Percentiles rank a stretch among this genome's conserved stretches.
Conservation (phyloP, 2,329 filamentous ascomycete genomes). For the Talaromyces sp. region DNA sequence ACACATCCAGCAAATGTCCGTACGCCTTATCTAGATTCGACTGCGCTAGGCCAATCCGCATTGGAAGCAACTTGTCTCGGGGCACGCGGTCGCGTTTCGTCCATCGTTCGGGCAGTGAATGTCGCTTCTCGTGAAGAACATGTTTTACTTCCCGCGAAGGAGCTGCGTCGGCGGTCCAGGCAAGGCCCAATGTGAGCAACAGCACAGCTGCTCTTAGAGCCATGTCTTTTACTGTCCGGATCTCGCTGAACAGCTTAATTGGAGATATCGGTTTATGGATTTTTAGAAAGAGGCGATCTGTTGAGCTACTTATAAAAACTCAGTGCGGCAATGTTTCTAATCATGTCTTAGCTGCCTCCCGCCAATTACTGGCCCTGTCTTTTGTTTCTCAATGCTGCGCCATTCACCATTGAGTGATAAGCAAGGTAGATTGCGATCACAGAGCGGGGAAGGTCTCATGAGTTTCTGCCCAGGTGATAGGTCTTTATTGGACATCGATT, state of each 20-base stretch:
- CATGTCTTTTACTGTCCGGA: slow-evolving; percentile 1
- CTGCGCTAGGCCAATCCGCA: slow-evolving; percentile 17
- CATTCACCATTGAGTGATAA: neutral
- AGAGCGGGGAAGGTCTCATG: slow-evolving; percentile 9
- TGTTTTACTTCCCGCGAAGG: slow-evolving; percentile 8
- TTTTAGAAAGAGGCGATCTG: too few species aligned
- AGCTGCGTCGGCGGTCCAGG: slow-evolving; percentile 12
- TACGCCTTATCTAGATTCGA: slow-evolving; percentile 14
- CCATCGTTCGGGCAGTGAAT: slow-evolving; percentile 9
- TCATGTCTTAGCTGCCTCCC: neutral
- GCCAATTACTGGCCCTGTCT: neutral
- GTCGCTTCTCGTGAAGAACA: slow-evolving; percentile 18
- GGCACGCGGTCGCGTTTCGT: slow-evolving; percentile 17
- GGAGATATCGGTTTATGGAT: too few species aligned
- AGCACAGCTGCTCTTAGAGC: slow-evolving; percentile 7
- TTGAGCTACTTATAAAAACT: neutral
- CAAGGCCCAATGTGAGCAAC: slow-evolving; percentile 10
- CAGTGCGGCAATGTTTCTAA: neutral
- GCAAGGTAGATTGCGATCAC: neutral
- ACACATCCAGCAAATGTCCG: slow-evolving; percentile 17
- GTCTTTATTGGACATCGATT: neutral
- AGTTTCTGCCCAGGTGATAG: neutral
- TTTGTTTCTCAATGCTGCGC: neutral
- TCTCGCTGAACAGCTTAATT: neutral
- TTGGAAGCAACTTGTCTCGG: slow-evolving; percentile 10